Base-by-base conservation (phyloP, 495 filamentous ascomycete species). In the Rusavskia elegans region DNA sequence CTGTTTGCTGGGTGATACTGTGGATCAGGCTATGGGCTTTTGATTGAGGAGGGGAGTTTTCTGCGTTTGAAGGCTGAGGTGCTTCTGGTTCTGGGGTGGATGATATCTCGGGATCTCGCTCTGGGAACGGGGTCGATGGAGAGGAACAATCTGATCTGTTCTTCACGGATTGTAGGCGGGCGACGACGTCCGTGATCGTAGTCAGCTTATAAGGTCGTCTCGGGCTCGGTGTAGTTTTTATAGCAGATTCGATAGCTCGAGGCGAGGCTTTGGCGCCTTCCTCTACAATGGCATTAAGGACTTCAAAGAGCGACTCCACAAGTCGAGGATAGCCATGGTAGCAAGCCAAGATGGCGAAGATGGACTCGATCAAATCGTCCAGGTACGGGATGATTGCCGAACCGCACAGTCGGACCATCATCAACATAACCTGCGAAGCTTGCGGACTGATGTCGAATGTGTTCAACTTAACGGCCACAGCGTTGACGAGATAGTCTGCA, bases 401-500 rank as follows among this genome's bases (percentile, higher is more conserved):
- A 8, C 93, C 92, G 44, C 87, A 85, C 30, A 99, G 71, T 23
- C 77, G 81, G 50, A 97, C 75, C 85, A 99, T 92, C 89, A 99
- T 96, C 10, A 84, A 74, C 14, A 99, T 70, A 0, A 97, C 93
- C 57, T 87, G 83, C 16, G 89, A 89, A 10, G 88, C 87, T 52
- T 93, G 83, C 2, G 90, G 90, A 0, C 87, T 90, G 50, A 96
- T 79, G 50, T 96, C 87, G 59, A 94, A 87, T 0, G 80, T 87
- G 56, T 94, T 95, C 27, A 99, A 73, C 53, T 90, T 87, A 21
- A 96, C 68, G 0, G 84, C 85, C 6, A 97, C 80, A 0, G 90
- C 85, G 61, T 96, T 97, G 45, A 95, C 82, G 67, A 99, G 82
- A 63, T 99, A 99, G 64, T 99, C 92, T 23, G 84, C 89, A 56